phyloP scores from a whole-genome alignment of 139 green algal species.

The Tetratostichococcus sp. region DNA sequence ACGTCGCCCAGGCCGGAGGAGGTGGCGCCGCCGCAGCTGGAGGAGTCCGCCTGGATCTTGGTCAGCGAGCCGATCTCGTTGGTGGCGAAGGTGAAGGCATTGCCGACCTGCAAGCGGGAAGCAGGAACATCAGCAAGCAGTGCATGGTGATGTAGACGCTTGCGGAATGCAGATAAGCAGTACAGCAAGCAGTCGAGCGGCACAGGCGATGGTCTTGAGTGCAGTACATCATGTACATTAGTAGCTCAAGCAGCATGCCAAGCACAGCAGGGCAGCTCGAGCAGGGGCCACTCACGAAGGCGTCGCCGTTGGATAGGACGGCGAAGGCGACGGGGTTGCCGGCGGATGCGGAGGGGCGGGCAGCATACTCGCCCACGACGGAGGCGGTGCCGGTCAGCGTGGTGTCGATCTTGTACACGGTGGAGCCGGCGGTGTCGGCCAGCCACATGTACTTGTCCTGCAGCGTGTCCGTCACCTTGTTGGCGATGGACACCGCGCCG shows the following conservation, averaged over 20 bases:
- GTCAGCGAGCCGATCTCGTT: conserved; percentile 1
- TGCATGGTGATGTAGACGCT: too few relatives aligned
- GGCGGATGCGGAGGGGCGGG: too few relatives aligned
- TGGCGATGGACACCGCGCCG: background rate
- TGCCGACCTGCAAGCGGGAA: background rate
- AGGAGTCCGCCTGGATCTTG: conserved; percentile 7
- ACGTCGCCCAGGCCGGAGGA: background rate
- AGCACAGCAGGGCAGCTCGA: background rate
- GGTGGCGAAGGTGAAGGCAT: background rate
- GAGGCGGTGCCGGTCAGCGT: background rate
- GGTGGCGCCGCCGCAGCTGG: background rate
- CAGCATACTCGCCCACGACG: background rate
- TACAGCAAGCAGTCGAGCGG: too few relatives aligned
- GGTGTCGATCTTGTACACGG: background rate
- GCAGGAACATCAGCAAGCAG: too few relatives aligned
- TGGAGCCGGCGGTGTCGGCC: background rate
- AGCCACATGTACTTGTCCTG: background rate
- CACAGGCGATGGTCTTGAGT: too few relatives aligned
- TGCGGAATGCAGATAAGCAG: too few relatives aligned
- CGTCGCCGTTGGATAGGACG: background rate
- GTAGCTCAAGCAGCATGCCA: too few relatives aligned
- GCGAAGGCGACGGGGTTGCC: background rate
- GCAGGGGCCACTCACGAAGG: background rate
- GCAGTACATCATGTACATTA: too few relatives aligned
- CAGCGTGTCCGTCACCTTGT: background rate